Evolutionary conservation across 116 monocot species (phyloP), one percentile per base, ranked within the genome.

Genomic region (Dioscorea cayenensis): DNA sequence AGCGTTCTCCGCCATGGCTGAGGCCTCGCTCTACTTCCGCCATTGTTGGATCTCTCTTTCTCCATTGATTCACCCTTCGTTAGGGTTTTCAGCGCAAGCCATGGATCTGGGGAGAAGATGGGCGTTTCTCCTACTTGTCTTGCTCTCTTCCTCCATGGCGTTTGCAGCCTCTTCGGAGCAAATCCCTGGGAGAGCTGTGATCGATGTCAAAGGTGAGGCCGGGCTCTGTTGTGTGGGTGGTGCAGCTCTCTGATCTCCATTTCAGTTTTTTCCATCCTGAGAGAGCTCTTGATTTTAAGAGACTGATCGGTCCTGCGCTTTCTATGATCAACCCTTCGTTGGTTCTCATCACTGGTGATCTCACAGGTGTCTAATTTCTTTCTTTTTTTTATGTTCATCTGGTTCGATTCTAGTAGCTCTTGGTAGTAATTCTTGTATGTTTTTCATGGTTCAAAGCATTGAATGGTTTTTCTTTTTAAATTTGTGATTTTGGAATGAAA

Each of bases 321-420:
- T 67, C 91, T 75, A 79, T 87, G 75, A 84, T 94, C 84, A 91
- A 84, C 43, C 99, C 99, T 25, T 86, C 91, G 28, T 87, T 99
- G 59, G 99, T 99, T 62, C 87, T 99, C 82, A 82, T 99, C 86
- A 94, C 99, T 35, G 99, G 99, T 68, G 99, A 99, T 64, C 94
- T 99, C 80, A 94, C 99, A 11, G 99, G 99, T 91, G 7, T 36
- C 60, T 58, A 14, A 6, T 36, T 3, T 63, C 18, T 71, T 71
- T 36, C 62, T 61, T 5, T 62, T 5, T 62, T 63, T 21, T 22
- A 11, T 3, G 19, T 68, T 68, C 49, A 68, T 36, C 14, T n/a
- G 28, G 38, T 29, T n/a, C 37, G 14, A 7, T 28, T 28, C 0
- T 43, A 43, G 43, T 43, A 43, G 43, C 9, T 38, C 38, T 38